A percentile compares a stretch with the other conserved stretches of the same genome.
These are phyloP conservation scores for Hibiscus tridactylites DNA, from an alignment of 345 rosid genomes.

Conservation along the genomic window DNA sequence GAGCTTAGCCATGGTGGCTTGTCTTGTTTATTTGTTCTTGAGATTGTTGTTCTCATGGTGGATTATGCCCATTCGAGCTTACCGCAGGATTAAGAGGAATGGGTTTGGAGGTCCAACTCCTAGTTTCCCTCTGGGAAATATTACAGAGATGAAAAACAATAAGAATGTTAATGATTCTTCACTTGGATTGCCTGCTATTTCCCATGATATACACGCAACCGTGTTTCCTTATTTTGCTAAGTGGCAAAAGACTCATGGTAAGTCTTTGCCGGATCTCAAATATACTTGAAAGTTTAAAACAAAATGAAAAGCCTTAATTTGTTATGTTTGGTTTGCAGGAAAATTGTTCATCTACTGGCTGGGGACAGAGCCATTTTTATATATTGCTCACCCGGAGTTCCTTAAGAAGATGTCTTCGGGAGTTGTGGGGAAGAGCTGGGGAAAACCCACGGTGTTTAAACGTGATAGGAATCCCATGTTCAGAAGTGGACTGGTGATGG, in stretches of 20 bases:
- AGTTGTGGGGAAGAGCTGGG: no score
- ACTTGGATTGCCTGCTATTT: slow-evolving; percentile 21
- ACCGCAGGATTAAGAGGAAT: slow-evolving; percentile 41
- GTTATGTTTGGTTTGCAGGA: slow-evolving; percentile 32
- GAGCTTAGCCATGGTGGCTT: slow-evolving; percentile 3
- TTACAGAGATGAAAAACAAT: slow-evolving; percentile 42
- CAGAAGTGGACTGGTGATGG: no score
- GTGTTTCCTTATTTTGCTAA: slow-evolving; percentile 70
- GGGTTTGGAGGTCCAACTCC: slow-evolving; percentile 83
- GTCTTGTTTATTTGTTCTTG: slow-evolving; percentile 26
- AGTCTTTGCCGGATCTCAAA: not conserved
- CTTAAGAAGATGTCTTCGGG: no score
- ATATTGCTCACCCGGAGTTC: slow-evolving; percentile 87
- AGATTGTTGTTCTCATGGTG: slow-evolving; percentile 45
- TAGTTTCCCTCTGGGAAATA: slow-evolving; percentile 71
- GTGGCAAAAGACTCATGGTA: slow-evolving; percentile 81
- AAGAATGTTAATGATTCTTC: slow-evolving; percentile 15
- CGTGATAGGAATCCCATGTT: no score
- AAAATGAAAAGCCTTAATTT: no score
- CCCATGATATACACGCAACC: slow-evolving; percentile 70
- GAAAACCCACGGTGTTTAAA: no score
- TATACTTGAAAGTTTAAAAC: no score
- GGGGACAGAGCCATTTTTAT: slow-evolving; percentile 86
- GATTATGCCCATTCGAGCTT: slow-evolving; percentile 47
- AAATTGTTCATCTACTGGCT: slow-evolving; percentile 89